Evolutionary conservation across 805 yeast species (phyloP), one percentile per base, ranked within the genome.

Genomic region (Starmerella khaoyaiensis): DNA sequence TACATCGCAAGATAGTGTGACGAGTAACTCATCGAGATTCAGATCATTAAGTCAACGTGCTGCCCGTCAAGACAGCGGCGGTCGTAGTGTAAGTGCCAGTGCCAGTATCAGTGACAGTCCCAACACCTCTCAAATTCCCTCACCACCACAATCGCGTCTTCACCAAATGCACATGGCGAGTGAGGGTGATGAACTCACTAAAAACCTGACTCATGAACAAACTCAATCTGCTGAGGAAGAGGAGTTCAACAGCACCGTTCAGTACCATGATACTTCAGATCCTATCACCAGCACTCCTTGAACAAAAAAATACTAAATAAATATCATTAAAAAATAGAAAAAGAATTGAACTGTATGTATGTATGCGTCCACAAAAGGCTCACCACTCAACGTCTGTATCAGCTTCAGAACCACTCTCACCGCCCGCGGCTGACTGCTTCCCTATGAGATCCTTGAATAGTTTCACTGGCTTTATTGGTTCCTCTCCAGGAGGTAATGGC

Each of bases 401-500:
- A 18, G 42, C 44, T 16, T 42, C 46, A 4, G 44, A 40, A 21
- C 28, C 44, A 8, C 27, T 18, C 8, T 25, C 40, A 21, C 32
- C 33, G 22, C 21, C 34, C 12, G 15, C 28, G 20, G 25, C 5
- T 15, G 32, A 25, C 4, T 26, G 16, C n/a, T 15, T 14, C 4
- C 10, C 12, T n/a, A n/a, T 14, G 12, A n/a, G 29, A 21, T 36
- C 40, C 26, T 44, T 30, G 35, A 49, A 49, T 9, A 49, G 43
- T 8, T 36, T 39, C 23, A 47, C 44, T 6, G 53, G 52, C 36
- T 39, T 35, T 19, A 47, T 28, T 7, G 39, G 47, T 28, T 42
- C 37, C 30, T 48, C 54, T 15, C 48, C 51, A 11, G 43, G 41
- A 11, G 53, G 50, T 21, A 57, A 52, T 19, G 60, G 61, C 24